Conservation (phyloP, 495 filamentous ascomycete genomes). For the Daldinia loculata region DNA sequence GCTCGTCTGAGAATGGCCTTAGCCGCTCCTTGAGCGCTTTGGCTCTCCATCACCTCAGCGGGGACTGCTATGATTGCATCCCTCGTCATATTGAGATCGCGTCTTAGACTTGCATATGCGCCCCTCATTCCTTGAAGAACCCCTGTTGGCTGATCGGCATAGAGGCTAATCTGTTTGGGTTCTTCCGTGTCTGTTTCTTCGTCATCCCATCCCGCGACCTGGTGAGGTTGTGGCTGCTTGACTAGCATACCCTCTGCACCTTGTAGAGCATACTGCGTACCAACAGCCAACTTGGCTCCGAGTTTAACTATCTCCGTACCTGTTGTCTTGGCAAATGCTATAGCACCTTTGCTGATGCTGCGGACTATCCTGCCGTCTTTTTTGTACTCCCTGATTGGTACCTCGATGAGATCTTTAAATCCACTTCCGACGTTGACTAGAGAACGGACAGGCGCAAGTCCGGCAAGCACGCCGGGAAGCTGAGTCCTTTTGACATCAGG, state of each 20-base stretch:
- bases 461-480: conserved; percentile 86
- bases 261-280: conserved; percentile 90
- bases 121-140: conserved; percentile 85
- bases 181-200: conserved; percentile 69
- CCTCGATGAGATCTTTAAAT: conserved; percentile 82
- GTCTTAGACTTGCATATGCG: conserved; percentile 81
- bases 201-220: conserved; percentile 66
- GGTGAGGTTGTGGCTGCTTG: conserved; percentile 53
- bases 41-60: conserved; percentile 86
- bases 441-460: conserved; percentile 87
- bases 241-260: conserved; percentile 81
- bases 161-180: conserved; percentile 79
- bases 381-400: conserved; percentile 90
- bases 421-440: conserved; percentile 90
- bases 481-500: conserved; percentile 91
- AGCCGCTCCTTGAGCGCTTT: conserved; percentile 81
- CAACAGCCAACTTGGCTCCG: conserved; percentile 93
- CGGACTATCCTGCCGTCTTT: conserved; percentile 94
- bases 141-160: conserved; percentile 91
- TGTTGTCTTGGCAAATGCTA: conserved; percentile 90
- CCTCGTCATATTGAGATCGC: conserved; percentile 81
- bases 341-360: conserved; percentile 87
- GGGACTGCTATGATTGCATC: conserved; percentile 97
- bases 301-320: conserved; percentile 90
- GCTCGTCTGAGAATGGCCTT: conserved; percentile 81